Evolutionary conservation across 345 rosid species (phyloP).

Genomic region (Eucalyptus polyanthemos): DNA sequence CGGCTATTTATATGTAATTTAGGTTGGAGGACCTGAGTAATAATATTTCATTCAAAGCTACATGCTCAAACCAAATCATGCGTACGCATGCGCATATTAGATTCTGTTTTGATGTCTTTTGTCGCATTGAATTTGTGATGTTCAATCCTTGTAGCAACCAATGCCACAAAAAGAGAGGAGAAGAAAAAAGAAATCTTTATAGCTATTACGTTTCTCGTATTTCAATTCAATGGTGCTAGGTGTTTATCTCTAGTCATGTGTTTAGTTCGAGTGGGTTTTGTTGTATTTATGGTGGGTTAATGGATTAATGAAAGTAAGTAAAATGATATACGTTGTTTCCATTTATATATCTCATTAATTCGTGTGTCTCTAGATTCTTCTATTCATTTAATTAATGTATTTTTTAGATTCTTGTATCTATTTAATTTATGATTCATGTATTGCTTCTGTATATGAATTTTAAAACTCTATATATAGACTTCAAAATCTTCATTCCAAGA

Average conservation of each 20-base stretch:
- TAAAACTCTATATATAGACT: too few species aligned
- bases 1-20: not conserved
- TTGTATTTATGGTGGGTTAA: too few species aligned
- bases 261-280: not conserved
- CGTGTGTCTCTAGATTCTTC: too few species aligned
- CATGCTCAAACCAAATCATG: not conserved
- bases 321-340: too few species aligned
- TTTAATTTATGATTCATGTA: too few species aligned
- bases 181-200: not conserved
- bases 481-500: too few species aligned
- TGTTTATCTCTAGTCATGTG: accelerated
- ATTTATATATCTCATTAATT: too few species aligned
- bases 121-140: not conserved
- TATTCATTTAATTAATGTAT: too few species aligned
- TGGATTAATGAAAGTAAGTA: too few species aligned
- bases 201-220: not conserved
- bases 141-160: not conserved
- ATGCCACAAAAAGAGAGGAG: not conserved
- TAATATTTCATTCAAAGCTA: not conserved
- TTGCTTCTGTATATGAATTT: accelerated
- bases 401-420: too few species aligned
- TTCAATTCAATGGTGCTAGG: accelerated
- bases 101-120: not conserved
- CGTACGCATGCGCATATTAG: too few species aligned
- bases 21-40: not conserved